Conservation (phyloP, 371 early-diverging fungal genomes). For the Coemansia sp. region DNA sequence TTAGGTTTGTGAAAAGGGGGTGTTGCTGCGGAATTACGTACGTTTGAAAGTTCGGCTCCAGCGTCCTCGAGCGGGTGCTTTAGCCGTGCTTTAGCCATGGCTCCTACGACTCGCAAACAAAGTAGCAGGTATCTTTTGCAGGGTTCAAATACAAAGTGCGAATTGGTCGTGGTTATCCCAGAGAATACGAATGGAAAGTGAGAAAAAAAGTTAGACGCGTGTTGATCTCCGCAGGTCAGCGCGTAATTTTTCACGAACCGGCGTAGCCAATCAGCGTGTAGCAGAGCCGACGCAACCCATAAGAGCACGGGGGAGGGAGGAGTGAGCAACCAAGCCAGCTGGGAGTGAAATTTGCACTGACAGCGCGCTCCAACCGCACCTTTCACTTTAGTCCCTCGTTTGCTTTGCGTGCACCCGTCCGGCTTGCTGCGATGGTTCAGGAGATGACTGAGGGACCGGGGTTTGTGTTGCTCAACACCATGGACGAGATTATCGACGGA, state of each 20-base stretch:
- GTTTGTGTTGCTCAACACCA: slow-evolving; percentile 49
- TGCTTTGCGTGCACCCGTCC: too few species aligned
- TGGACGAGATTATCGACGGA: slow-evolving; percentile 45
- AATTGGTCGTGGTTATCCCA: neutral
- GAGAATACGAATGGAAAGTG: neutral
- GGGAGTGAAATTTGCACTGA: too few species aligned
- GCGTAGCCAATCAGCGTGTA: neutral
- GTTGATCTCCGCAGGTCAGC: neutral
- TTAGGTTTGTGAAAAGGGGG: too few species aligned
- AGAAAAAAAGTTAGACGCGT: neutral
- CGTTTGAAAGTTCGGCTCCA: neutral
- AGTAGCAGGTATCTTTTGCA: too few species aligned
- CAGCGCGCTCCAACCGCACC: too few species aligned
- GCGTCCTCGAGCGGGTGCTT: slow-evolving; percentile 16
- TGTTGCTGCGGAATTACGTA: slow-evolving; percentile 2
- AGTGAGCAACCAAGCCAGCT: too few species aligned
- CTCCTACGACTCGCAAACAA: neutral
- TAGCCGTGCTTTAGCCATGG: slow-evolving; percentile 22
- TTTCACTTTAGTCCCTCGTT: too few species aligned
- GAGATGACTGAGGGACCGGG: slow-evolving; percentile 34
- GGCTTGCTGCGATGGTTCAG: neutral
- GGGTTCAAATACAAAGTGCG: neutral
- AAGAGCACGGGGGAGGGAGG: neutral
- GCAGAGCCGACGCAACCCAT: neutral
- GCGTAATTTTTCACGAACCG: neutral